These are phyloP conservation scores for Fagus crenata DNA, from an alignment of 306 rosid genomes.

Conservation along the genomic window DNA sequence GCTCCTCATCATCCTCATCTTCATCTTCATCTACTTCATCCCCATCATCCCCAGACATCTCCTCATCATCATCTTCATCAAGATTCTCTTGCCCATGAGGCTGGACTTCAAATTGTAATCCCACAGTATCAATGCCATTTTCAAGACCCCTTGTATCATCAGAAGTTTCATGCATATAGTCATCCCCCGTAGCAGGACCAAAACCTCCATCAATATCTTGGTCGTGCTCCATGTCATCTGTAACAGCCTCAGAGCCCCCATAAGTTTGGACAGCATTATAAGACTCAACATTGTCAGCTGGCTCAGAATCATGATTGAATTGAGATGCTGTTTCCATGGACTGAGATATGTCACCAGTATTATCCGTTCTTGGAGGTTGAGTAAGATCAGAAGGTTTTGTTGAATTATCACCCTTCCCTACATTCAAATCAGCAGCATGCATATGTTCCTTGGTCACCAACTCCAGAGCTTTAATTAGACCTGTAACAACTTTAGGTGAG, in stretches of 20 bases:
- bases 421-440: conserved; percentile 60
- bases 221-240: conserved; percentile 97
- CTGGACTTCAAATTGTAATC: conserved; percentile 71
- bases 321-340: conserved; percentile 68
- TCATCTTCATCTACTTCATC: conserved; percentile 90
- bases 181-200: conserved; percentile 69
- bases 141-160: conserved; percentile 71
- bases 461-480: conserved; percentile 84
- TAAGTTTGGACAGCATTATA: conserved; percentile 57
- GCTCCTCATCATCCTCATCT: conserved; percentile 88
- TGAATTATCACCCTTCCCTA: conserved; percentile 64
- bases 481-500: conserved; percentile 86
- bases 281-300: conserved; percentile 59
- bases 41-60: conserved; percentile 93
- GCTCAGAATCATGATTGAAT: conserved; percentile 53
- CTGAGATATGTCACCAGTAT: conserved; percentile 52
- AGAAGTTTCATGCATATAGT: conserved; percentile 81
- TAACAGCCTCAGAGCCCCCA: conserved; percentile 91
- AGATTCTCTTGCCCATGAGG: conserved; percentile 74
- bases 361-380: conserved; percentile 56
- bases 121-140: conserved; percentile 63
- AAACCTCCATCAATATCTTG: conserved; percentile 81
- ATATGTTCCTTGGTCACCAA: conserved; percentile 86
- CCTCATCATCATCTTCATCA: conserved; percentile 84
- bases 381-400: conserved; percentile 58